A percentile compares a stretch with the other conserved stretches of the same genome.
phyloP scores from a whole-genome alignment of 23 red algal species.

The Gracilaria vermiculophylla region DNA sequence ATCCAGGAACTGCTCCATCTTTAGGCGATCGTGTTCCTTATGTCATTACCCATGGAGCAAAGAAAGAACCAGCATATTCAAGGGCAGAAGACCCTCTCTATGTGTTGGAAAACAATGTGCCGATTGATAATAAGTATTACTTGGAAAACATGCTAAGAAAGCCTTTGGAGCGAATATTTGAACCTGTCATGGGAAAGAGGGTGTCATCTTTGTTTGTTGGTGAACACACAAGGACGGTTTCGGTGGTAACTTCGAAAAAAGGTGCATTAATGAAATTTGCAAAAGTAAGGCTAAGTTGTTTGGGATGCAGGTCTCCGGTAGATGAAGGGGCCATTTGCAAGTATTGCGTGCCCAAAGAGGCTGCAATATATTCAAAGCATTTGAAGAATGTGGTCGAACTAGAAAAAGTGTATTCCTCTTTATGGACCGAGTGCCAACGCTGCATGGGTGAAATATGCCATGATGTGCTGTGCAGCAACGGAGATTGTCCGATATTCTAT shows the following conservation, averaged over 20 bases:
- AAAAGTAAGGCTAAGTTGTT: slow-evolving; percentile 74
- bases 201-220: slow-evolving; percentile 85
- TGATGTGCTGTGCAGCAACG: slow-evolving; percentile 97
- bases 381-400: slow-evolving; percentile 37
- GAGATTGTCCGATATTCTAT: slow-evolving; percentile 99
- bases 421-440: slow-evolving; percentile 99
- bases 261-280: slow-evolving; percentile 92
- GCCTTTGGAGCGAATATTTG: slow-evolving; percentile 97
- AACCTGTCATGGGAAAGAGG: slow-evolving; percentile 50
- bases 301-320: slow-evolving; percentile 85
- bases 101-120: slow-evolving; percentile 86
- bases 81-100: slow-evolving; percentile 97
- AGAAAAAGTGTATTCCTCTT: slow-evolving; percentile 70
- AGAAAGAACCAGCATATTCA: slow-evolving; percentile 80
- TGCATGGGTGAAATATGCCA: slow-evolving; percentile 98
- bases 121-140: slow-evolving; percentile 95
- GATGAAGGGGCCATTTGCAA: slow-evolving; percentile 72
- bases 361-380: slow-evolving; percentile 66
- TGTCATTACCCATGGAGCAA: slow-evolving; percentile 79
- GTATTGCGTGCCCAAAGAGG: slow-evolving; percentile 73
- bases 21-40: slow-evolving; percentile 98
- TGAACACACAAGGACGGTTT: slow-evolving; percentile 85
- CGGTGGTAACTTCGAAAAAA: slow-evolving; percentile 79
- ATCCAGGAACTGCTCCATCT: slow-evolving; percentile 86
- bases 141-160: slow-evolving; percentile 99